Evolutionary conservation across 306 rosid species (phyloP).

Genomic region (Cicer bijugum): DNA sequence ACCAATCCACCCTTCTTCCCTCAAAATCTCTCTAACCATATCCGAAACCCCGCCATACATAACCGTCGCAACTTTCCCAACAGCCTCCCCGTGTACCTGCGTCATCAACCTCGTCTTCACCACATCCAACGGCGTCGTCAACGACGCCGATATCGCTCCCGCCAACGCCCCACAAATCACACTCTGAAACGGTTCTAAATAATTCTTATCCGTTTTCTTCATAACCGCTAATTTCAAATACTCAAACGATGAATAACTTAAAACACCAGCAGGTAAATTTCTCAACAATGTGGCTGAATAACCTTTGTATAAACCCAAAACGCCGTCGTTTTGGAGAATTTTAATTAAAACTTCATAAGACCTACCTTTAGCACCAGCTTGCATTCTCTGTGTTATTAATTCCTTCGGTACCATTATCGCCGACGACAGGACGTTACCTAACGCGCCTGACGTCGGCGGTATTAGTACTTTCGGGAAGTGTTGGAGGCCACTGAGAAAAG

Average conservation of each 20-base stretch:
- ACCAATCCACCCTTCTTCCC: conserved; percentile 87
- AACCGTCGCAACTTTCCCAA: conserved; percentile 58
- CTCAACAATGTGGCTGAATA: conserved; percentile 80
- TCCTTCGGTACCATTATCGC: conserved; percentile 96
- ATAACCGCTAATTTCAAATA: conserved; percentile 76
- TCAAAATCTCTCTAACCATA: conserved; percentile 66
- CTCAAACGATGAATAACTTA: conserved; percentile 88
- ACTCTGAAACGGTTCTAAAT: conserved; percentile 80
- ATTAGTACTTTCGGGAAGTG: conserved; percentile 36
- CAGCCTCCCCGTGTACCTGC: conserved; percentile 62
- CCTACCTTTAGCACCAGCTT: conserved; percentile 76
- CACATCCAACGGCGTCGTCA: conserved; percentile 88
- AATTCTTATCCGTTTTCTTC: conserved; percentile 39
- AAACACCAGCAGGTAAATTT: conserved; percentile 85
- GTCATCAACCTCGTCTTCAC: conserved; percentile 97
- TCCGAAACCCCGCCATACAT: conserved; percentile 65
- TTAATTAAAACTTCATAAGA: conserved; percentile 69
- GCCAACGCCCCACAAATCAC: conserved; percentile 89
- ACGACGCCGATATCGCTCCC: conserved; percentile 84
- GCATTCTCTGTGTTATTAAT: conserved; percentile 88
- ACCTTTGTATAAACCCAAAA: conserved; percentile 80
- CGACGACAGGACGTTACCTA: conserved; percentile 83
- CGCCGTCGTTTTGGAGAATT: conserved; percentile 74
- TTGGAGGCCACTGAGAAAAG: conserved; percentile 4
- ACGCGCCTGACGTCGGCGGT: conserved; percentile 87